Conservation (phyloP, 805 yeast genomes). For the Isabelozyma heimii region DNA sequence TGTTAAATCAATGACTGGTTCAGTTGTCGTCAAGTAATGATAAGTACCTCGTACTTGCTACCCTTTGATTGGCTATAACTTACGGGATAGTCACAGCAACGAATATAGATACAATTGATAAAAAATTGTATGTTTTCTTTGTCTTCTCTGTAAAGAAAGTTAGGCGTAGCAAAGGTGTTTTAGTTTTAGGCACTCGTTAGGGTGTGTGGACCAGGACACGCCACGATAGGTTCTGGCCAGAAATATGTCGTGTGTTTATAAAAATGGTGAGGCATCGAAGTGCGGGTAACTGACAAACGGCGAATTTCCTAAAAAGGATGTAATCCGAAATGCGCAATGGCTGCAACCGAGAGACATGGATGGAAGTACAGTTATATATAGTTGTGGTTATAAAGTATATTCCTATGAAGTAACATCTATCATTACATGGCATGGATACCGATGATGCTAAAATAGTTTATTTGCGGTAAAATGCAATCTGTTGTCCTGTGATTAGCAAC, state of each 20-base stretch:
- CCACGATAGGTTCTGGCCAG: neutral
- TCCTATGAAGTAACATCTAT: too few relatives aligned
- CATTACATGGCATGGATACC: too few relatives aligned
- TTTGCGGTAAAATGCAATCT: too few relatives aligned
- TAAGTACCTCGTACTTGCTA: too few relatives aligned
- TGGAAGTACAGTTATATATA: too few relatives aligned
- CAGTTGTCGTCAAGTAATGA: too few relatives aligned
- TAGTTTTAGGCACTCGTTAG: neutral
- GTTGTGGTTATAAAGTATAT: too few relatives aligned
- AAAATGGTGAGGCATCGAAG: neutral
- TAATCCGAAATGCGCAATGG: too few relatives aligned
- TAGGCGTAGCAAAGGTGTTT: neutral
- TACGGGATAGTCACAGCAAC: neutral
- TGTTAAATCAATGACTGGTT: too few relatives aligned
- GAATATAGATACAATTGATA: neutral
- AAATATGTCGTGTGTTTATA: neutral
- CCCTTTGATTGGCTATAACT: too few relatives aligned
- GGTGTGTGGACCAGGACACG: neutral
- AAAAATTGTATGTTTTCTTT: neutral
- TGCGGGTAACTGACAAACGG: neutral
- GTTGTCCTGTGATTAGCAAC: conserved; percentile 16
- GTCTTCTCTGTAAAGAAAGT: neutral
- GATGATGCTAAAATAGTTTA: too few relatives aligned
- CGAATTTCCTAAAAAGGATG: neutral
- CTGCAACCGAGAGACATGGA: too few relatives aligned